A percentile compares a stretch with the other conserved stretches of the same genome.
Evolutionary conservation across 2,329 filamentous ascomycete species (phyloP).

Genomic region (Alternaria triticimaculans): DNA sequence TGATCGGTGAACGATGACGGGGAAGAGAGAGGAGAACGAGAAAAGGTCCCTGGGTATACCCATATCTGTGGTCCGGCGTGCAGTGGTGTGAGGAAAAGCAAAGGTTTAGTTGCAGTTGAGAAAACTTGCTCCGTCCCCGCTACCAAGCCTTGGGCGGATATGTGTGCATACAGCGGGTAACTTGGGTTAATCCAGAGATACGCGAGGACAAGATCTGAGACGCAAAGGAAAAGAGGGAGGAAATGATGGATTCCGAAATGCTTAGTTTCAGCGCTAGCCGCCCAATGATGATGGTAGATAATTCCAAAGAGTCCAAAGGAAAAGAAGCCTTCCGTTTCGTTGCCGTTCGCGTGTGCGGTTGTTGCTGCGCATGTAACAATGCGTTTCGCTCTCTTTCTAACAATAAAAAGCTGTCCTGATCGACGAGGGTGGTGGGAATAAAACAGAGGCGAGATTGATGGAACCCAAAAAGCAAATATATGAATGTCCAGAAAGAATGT

Average conservation of each 20-base stretch:
- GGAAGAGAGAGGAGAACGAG: not conserved
- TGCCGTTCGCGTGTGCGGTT: constrained; percentile 1
- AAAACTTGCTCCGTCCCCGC: not conserved
- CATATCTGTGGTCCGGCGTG: not conserved
- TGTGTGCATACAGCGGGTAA: not conserved
- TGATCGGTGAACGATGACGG: constrained; percentile 2
- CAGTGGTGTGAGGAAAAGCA: not conserved
- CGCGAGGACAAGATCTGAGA: not conserved
- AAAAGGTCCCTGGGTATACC: not conserved
- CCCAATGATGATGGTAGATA: constrained; percentile 30
- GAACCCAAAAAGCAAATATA: constrained; percentile 2
- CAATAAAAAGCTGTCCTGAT: not conserved
- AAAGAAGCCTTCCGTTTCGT: constrained; percentile 1
- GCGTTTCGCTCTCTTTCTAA: not conserved
- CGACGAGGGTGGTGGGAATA: not conserved
- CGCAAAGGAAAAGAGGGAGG: constrained; percentile 8
- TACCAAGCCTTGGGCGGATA: not conserved
- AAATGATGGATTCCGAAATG: constrained; percentile 21
- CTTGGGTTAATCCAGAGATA: not conserved
- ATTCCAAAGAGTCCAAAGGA: constrained; percentile 1
- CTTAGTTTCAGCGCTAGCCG: constrained; percentile 35
- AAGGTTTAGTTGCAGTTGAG: not conserved
- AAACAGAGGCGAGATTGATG: not conserved
- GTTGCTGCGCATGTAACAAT: not conserved
- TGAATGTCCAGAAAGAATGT: not conserved